Evolutionary conservation across 2,329 filamentous ascomycete genomes (phyloP), one percentile per base, ranked within the genome.

Genomic region (Pseudopithomyces chartarum): DNA sequence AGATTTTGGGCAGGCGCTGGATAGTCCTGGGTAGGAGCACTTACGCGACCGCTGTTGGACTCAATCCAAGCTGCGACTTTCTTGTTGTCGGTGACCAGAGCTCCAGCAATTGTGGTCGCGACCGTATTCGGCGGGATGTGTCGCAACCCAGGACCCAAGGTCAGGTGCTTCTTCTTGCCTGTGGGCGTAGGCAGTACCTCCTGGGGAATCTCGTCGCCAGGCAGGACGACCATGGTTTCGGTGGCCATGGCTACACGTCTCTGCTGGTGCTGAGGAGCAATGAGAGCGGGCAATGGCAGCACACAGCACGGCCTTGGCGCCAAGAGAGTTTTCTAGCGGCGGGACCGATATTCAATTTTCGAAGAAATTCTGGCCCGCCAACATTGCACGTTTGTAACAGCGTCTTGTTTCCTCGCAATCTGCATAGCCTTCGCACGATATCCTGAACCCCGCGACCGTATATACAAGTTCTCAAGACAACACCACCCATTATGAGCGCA

Each of bases 11-110:
- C 38, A 40, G 51, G 23, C 44, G 32, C 19, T 32, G 43, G 33
- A 34, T 33, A 52, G 20, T 20, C 34, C 36, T 17, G 43, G 10
- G 3, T 8, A 17, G 5, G 15, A 13, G 6, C 43, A 72, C 84
- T 43, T 81, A 91, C 90, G 60, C 90, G 82, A 53, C 90, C 89
- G 40, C 83, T 83, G 62, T 87, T 85, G 61, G 82, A 86, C 70
- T 95, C 91, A 56, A 95, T 82, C 83, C 90, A 92, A 58, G 93
- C 83, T 4, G 89, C 86, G 75, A 91, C 91, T 80, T 93, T 95
- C 76, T 82, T 82, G 66, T 77, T 79, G 74, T 94, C 89, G 57
- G 84, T 85, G 57, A 86, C 82, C 55, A 93, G 82, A 68, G 87
- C 83, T 66, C 87, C 88, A 53, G 86, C 84, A 61, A 90, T 82